phyloP scores from a whole-genome alignment of 2,329 filamentous ascomycete species.

The Fusarium redolens region DNA sequence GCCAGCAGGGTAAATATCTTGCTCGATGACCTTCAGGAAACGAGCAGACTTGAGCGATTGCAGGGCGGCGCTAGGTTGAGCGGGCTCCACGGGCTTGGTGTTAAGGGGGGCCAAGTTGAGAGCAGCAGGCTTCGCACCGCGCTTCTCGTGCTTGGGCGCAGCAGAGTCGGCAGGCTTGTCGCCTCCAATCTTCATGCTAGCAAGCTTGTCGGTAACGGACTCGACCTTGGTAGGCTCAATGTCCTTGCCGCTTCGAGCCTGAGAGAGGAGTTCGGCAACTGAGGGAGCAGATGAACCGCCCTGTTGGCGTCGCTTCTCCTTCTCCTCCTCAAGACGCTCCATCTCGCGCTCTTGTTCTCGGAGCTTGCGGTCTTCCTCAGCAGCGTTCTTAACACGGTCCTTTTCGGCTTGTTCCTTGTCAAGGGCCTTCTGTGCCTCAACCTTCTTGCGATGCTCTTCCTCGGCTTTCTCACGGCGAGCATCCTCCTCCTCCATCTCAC shows the following conservation, averaged over 20 bases:
- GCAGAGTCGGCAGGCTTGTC: constrained; percentile 63
- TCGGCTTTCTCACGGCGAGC: constrained; percentile 34
- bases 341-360: constrained; percentile 79
- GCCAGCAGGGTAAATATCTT: constrained; percentile 83
- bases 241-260: constrained; percentile 55
- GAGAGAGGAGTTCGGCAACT: constrained; percentile 64
- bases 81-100: constrained; percentile 86
- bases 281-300: constrained; percentile 57
- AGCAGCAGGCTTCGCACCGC: constrained; percentile 79
- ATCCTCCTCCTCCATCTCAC: constrained; percentile 66
- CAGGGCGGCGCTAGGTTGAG: constrained; percentile 92
- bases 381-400: constrained; percentile 58
- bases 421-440: constrained; percentile 57
- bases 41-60: constrained; percentile 92
- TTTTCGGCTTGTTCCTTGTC: constrained; percentile 64
- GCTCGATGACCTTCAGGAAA: constrained; percentile 82
- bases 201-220: constrained; percentile 61
- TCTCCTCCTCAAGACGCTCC: constrained; percentile 78
- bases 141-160: constrained; percentile 68
- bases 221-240: constrained; percentile 51
- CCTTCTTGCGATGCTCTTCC: constrained; percentile 60
- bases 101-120: constrained; percentile 88
- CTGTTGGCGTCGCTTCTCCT: constrained; percentile 66
- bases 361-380: constrained; percentile 72
- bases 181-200: constrained; percentile 61